Conservation (phyloP, 768 basidiomycete genomes). For the Paxillus rubicundulus region DNA sequence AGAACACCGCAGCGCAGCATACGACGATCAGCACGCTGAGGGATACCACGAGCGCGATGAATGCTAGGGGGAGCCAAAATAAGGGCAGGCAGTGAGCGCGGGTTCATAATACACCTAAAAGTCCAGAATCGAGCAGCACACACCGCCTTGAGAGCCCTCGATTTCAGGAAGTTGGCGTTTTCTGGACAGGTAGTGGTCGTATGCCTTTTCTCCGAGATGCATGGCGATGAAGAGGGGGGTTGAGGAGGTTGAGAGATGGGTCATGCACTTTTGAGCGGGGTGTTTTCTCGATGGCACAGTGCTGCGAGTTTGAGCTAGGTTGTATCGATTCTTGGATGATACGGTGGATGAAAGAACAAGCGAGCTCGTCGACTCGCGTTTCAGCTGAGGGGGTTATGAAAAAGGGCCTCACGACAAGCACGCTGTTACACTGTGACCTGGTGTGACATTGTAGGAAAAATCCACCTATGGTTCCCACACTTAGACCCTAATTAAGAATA, state of each 20-base stretch:
- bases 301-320: background rate
- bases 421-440: no score
- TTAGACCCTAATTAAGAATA: no score
- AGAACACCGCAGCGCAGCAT: constrained; percentile 51
- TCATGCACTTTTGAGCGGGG: background rate
- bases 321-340: background rate
- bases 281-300: background rate
- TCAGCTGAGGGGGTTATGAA: no score
- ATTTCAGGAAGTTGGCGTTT: constrained; percentile 44
- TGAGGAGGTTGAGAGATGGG: background rate
- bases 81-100: background rate
- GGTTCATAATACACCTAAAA: background rate
- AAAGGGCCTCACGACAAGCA: no score
- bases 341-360: background rate
- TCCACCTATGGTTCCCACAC: no score
- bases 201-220: background rate
- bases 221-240: background rate
- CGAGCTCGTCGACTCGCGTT: background rate
- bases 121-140: constrained; percentile 7
- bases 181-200: constrained; percentile 1
- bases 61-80: constrained; percentile 37
- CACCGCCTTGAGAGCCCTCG: constrained; percentile 50
- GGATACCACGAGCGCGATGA: constrained; percentile 58
- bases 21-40: constrained; percentile 53
- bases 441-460: no score